phyloP scores from a whole-genome alignment of 208 protist species.

The Porcisia deanei region DNA sequence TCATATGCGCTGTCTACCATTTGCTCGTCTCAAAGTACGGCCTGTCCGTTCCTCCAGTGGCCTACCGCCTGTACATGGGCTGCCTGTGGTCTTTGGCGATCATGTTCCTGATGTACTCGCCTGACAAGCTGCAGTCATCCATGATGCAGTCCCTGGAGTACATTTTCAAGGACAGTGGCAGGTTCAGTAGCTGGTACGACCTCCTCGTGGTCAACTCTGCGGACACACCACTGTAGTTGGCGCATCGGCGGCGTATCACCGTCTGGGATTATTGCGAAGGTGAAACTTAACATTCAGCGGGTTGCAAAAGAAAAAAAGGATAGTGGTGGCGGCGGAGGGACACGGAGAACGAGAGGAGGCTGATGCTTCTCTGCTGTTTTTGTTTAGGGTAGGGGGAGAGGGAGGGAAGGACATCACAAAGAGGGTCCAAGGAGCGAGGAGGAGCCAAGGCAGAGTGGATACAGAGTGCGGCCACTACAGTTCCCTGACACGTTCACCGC shows the following conservation, averaged over 20 bases:
- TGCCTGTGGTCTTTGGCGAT: constrained; percentile 79
- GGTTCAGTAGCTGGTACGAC: constrained; percentile 73
- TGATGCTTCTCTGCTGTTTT: too few species aligned
- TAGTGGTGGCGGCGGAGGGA: too few species aligned
- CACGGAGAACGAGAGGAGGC: too few species aligned
- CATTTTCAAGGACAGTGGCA: constrained; percentile 78
- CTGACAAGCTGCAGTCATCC: constrained; percentile 75
- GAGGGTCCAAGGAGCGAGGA: too few species aligned
- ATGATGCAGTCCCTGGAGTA: constrained; percentile 84
- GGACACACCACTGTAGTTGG: constrained; percentile 15
- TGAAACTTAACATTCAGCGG: too few species aligned
- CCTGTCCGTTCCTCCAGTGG: constrained; percentile 25
- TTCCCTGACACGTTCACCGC: background rate
- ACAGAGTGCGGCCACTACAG: background rate
- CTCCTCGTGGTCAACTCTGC: constrained; percentile 60
- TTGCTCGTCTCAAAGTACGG: constrained; percentile 42
- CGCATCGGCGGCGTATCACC: too few species aligned
- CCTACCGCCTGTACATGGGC: constrained; percentile 67
- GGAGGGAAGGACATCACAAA: too few species aligned
- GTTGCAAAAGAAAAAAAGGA: too few species aligned
- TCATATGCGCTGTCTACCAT: constrained; percentile 61
- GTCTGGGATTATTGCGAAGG: too few species aligned
- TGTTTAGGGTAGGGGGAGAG: too few species aligned
- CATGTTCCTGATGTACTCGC: constrained; percentile 68
- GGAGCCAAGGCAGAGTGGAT: too few species aligned